Evolutionary conservation across 1,284 basidiomycete genomes (phyloP).

Genomic region (Schizophyllum amplum): DNA sequence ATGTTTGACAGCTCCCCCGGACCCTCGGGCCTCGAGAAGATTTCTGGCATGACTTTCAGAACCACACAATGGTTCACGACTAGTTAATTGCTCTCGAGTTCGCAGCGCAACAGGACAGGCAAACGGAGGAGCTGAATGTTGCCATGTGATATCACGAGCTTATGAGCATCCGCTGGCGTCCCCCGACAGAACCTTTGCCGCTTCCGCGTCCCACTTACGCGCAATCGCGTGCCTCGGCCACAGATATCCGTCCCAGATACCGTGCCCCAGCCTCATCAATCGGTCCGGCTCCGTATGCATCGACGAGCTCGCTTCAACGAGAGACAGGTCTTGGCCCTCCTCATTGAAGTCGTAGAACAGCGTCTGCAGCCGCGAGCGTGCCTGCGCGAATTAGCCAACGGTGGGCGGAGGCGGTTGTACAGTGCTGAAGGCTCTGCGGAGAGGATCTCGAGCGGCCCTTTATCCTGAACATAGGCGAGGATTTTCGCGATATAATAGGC

Average conservation of each 20-base stretch:
- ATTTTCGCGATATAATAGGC: background rate
- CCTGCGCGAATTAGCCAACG: background rate
- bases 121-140: no score
- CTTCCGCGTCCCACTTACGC: background rate
- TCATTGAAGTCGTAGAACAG: background rate
- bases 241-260: background rate
- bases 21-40: no score
- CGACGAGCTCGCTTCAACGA: background rate
- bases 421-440: background rate
- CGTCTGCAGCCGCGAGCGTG: background rate
- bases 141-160: no score
- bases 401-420: background rate
- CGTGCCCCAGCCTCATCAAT: background rate
- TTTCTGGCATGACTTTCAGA: no score
- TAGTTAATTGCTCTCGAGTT: no score
- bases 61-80: no score
- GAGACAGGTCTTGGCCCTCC: background rate
- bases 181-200: background rate
- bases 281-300: background rate
- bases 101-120: no score
- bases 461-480: background rate
- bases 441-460: no score
- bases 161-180: no score
- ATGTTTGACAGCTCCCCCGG: no score
- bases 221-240: background rate